These are phyloP conservation scores for Deinandra increscens DNA, from an alignment of 129 eudicot genomes.

Conservation along the genomic window DNA sequence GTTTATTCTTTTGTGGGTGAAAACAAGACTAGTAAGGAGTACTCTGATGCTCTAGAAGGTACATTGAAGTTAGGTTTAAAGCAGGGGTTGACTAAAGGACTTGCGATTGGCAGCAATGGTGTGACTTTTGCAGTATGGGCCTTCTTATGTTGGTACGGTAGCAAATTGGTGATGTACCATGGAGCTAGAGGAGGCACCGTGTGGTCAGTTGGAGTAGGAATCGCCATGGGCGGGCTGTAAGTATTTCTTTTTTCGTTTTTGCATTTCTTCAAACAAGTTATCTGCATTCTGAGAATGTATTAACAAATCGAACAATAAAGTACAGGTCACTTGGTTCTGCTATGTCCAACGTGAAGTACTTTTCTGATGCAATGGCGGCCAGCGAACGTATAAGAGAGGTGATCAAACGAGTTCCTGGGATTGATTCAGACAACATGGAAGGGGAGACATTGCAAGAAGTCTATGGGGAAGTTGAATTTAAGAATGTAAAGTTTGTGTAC, in stretches of 20 bases:
- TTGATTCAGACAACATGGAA: conserved; percentile 63
- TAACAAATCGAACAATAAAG: background rate
- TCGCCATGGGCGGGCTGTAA: conserved; percentile 43
- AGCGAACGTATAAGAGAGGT: conserved; percentile 66
- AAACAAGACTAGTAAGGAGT: conserved; percentile 33
- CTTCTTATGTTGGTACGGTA: conserved; percentile 44
- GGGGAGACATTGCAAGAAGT: conserved; percentile 51
- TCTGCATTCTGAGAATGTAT: no score
- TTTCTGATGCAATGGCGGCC: conserved; percentile 72
- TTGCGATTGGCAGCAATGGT: conserved; percentile 42
- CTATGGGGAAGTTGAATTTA: conserved; percentile 55
- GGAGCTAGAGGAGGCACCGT: conserved; percentile 56
- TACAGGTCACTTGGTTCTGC: conserved; percentile 71
- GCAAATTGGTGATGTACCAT: conserved; percentile 52
- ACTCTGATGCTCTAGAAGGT: conserved; percentile 50
- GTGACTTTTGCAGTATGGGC: conserved; percentile 40
- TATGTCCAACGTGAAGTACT: conserved; percentile 59
- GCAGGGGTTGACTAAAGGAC: conserved; percentile 51
- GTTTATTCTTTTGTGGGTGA: conserved; percentile 62
- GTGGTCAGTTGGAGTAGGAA: conserved; percentile 36
- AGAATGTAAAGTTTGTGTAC: conserved; percentile 50
- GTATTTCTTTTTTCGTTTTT: conserved; percentile 13
- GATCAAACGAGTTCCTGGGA: conserved; percentile 59
- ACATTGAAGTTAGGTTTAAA: conserved; percentile 39
- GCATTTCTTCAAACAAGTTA: conserved; percentile 2